Evolutionary conservation across 2,329 filamentous ascomycete genomes (phyloP), one percentile per base, ranked within the genome.

Genomic region (Fusarium sambucinum): DNA sequence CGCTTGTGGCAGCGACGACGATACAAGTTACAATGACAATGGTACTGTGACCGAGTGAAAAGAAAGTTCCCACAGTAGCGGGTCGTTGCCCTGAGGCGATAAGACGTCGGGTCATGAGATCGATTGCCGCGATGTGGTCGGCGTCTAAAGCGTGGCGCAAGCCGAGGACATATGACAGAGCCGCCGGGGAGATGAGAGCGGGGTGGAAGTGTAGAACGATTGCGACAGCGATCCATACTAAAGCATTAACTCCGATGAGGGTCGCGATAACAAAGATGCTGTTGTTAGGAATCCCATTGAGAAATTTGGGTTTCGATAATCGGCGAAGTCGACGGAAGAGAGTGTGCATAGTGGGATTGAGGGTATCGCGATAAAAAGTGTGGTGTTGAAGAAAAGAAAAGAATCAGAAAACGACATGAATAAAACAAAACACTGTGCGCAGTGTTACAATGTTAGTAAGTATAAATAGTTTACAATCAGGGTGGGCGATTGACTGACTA

Each of bases 111-210:
- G 96, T 98, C 90, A 96, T 97, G 37, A 98, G 86, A 79, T 98
- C 95, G 74, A 98, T 99, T 67, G 94, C 95, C 73, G 80, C 80
- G 74, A 86, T 87, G 77, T 98, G 96, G 79, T 98, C 95, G n/a
- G 95, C 96, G 75, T 98, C 96, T 44, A 98, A 88, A n/a, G 95
- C 95, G 83, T 98, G 95, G 41, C 95, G 91, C 14, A 98, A 86
- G 4, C 95, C 95, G 13, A 98, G 86, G 0, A 93, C 93, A 78
- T 96, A 98, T 27, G 94, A 90, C 1, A 98, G 86, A 3, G 94
- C 89, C 2, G 94, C 93, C 4, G 94, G 90, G 3, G 92, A 92
- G 50, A 94, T 88, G 66, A 97, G 86, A 1, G 84, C 81, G 1
- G 86, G 82, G 76, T 87, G 81, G 70, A 81, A 84, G 68, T 80